Evolutionary conservation across 2,329 filamentous ascomycete genomes (phyloP), one percentile per base, ranked within the genome.

Genomic region (Ascochyta viciae-villosae): DNA sequence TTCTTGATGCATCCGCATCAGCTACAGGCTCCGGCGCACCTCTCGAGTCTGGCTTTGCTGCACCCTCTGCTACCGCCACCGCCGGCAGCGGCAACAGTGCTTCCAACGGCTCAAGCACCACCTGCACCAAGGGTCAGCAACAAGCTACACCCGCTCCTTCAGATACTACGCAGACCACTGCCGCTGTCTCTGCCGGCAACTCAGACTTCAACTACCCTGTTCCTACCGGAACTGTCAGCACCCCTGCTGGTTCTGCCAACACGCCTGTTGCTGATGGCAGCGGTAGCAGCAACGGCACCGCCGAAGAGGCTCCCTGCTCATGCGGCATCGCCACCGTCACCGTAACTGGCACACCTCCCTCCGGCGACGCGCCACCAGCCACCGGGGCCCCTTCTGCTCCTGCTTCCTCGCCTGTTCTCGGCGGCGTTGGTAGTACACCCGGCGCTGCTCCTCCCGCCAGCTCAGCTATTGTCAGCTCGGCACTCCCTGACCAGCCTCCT

Each of bases 281-380:
- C 33, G 22, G 35, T 29, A 4, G 27, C 34, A 40, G 26, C 7
- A 42, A 46, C 33, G 51, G 40, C 13, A 34, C 37, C 29, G 34
- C 39, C 26, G 57, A 50, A n/a, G 59, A 65, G 9, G 27, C 56
- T 15, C 63, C 67, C 22, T 70, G 69, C 48, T 54, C 56, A 2
- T 74, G 71, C 47, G 68, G 69, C 22, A 61, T 63, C 37, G 63
- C 59, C n/a, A 69, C 65, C 15, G 65, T 72, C 6, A 72, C 65
- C 6, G 63, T 73, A 15, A 73, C 68, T 7, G 69, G 60, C n/a
- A 49, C 60, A n/a, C 64, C 68, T 16, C 66, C 70, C 7, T 55
- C 66, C n/a, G 57, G 57, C 26, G 50, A 53, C 29, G 54, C 60
- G 15, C 62, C 63, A 3, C 60, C 63, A 9, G 57, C 62, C 12